Percentiles rank a stretch among this genome's conserved stretches.
Evolutionary conservation across 257 asterid genomes (phyloP).

Genomic region (Solanum pennellii): DNA sequence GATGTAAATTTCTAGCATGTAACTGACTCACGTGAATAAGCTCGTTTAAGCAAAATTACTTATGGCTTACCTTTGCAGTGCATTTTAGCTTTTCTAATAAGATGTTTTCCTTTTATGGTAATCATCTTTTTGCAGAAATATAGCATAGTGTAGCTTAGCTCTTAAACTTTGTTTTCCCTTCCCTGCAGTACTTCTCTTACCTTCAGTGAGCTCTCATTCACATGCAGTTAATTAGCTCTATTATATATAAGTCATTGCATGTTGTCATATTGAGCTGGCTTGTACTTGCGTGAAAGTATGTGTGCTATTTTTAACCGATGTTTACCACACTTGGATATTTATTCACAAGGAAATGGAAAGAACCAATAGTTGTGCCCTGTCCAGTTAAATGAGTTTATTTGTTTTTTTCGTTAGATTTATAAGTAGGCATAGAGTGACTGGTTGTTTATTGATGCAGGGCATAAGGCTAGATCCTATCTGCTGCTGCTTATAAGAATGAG

Average conservation of each 20-base stretch:
- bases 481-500: constrained; percentile 61
- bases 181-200: not conserved
- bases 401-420: not conserved
- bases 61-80: not conserved
- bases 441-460: constrained; percentile 39
- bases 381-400: not conserved
- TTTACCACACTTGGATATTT: not conserved
- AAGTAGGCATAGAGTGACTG: not conserved
- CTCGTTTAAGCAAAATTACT: not conserved
- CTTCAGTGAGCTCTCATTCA: not conserved
- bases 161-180: not conserved
- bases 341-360: not conserved
- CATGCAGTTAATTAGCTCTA: not conserved
- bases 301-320: not conserved
- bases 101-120: not conserved
- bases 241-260: not conserved
- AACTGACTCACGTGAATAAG: not conserved
- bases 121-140: not conserved
- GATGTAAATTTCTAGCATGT: not conserved
- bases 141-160: not conserved
- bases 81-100: not conserved
- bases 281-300: not conserved
- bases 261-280: not conserved
- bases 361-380: not conserved
- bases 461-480: constrained; percentile 67